These are phyloP conservation scores for Lotus japonicus DNA, from an alignment of 306 rosid genomes.

Conservation along the genomic window DNA sequence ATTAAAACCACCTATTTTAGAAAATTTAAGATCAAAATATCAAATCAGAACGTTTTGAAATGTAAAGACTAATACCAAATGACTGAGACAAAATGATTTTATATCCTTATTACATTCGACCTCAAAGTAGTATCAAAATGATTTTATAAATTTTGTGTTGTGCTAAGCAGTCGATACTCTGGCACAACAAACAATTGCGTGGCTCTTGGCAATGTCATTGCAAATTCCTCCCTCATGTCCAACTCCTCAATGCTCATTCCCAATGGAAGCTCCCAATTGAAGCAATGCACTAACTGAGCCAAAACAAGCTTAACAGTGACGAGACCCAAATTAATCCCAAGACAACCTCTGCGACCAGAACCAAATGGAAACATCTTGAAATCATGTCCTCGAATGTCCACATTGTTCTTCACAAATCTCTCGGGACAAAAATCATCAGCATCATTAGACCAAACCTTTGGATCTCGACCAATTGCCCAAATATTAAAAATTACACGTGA, in stretches of 20 bases:
- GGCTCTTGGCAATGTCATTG: conserved; percentile 16
- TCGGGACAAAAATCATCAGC: conserved; percentile 19
- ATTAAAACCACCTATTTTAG: too few relatives aligned
- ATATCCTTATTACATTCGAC: too few relatives aligned
- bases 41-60: too few relatives aligned
- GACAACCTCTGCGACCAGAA: conserved; percentile 27
- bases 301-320: not conserved
- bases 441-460: conserved; percentile 25
- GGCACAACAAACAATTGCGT: conserved; percentile 27
- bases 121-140: not conserved
- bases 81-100: too few relatives aligned
- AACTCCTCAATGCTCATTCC: not conserved
- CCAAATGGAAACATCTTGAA: conserved; percentile 32
- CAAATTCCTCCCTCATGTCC: conserved; percentile 25
- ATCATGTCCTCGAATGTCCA: conserved; percentile 17
- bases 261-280: conserved; percentile 31
- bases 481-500: conserved; percentile 12
- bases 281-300: conserved; percentile 35
- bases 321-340: conserved; percentile 17
- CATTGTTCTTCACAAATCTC: not conserved
- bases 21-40: too few relatives aligned
- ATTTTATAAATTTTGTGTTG: not conserved
- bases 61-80: too few relatives aligned
- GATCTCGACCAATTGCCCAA: conserved; percentile 32
- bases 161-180: not conserved